A percentile compares a stretch with the other conserved stretches of the same genome.
Conservation (phyloP, 1,284 basidiomycete genomes). For the Trametes pubescens region DNA sequence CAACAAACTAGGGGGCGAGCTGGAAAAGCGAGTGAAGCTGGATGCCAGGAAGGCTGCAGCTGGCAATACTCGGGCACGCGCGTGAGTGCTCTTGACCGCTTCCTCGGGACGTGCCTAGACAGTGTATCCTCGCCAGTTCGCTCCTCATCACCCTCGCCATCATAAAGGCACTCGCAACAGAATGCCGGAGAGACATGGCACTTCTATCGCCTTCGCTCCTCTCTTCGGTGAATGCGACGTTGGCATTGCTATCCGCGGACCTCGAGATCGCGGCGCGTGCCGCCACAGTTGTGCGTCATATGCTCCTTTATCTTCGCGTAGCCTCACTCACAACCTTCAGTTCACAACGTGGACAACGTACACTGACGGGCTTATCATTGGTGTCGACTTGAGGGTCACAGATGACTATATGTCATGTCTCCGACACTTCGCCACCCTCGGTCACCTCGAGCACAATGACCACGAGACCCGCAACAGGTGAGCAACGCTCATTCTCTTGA, state of each 20-base stretch:
- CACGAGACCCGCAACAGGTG: slow-evolving; percentile 76
- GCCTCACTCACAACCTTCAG: slow-evolving; percentile 46
- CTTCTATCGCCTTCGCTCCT: slow-evolving; percentile 86
- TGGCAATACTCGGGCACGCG: slow-evolving; percentile 81
- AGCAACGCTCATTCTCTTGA: neutral
- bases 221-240: slow-evolving; percentile 72
- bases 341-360: slow-evolving; percentile 95
- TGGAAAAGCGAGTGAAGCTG: slow-evolving; percentile 79
- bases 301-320: neutral
- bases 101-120: slow-evolving; percentile 1
- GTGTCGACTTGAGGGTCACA: slow-evolving; percentile 77
- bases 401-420: slow-evolving; percentile 78
- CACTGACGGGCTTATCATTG: slow-evolving; percentile 84
- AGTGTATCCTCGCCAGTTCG: slow-evolving; percentile 54
- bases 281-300: slow-evolving; percentile 76
- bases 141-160: slow-evolving; percentile 91
- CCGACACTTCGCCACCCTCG: slow-evolving; percentile 71
- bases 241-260: slow-evolving; percentile 74
- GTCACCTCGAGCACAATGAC: slow-evolving; percentile 59
- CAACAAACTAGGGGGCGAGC: slow-evolving; percentile 83
- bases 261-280: slow-evolving; percentile 87
- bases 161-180: slow-evolving; percentile 84
- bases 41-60: slow-evolving; percentile 76
- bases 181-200: slow-evolving; percentile 89
- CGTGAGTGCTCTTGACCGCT: slow-evolving; percentile 61